Evolutionary conservation across 495 filamentous ascomycete species (phyloP).

Genomic region (Cercophora sp.): DNA sequence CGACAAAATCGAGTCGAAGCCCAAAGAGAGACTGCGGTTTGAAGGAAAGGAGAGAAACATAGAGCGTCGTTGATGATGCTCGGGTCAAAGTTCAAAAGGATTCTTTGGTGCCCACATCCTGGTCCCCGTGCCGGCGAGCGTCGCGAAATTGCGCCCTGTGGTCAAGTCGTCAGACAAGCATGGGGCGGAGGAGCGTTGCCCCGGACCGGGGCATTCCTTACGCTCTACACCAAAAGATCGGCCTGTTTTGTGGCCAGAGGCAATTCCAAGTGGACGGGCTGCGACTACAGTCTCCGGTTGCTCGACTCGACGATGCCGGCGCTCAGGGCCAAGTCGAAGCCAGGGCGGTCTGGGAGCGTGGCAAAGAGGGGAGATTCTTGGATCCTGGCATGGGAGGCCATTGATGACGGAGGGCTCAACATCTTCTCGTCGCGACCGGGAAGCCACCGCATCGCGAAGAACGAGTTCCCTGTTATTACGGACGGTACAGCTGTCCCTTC

Average conservation of each 20-base stretch:
- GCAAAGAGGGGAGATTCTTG: neutral
- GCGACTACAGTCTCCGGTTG: neutral
- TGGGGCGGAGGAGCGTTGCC: slow-evolving; percentile 1
- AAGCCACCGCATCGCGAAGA: neutral
- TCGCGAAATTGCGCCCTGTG: neutral
- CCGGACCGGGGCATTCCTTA: too few species aligned
- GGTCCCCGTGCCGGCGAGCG: neutral
- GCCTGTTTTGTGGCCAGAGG: slow-evolving; percentile 2
- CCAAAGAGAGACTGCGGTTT: neutral
- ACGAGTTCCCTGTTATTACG: neutral
- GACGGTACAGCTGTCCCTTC: slow-evolving; percentile 3
- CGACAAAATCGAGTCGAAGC: neutral
- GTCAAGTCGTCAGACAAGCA: slow-evolving; percentile 8
- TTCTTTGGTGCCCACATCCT: neutral
- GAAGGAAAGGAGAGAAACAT: neutral
- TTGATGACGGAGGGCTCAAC: slow-evolving; percentile 1
- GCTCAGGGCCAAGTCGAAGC: too few species aligned
- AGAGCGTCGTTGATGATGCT: neutral
- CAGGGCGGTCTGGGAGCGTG: too few species aligned
- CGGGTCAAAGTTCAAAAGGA: neutral
- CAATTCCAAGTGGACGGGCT: neutral
- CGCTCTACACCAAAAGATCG: neutral
- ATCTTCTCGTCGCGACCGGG: neutral
- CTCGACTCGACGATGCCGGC: neutral
- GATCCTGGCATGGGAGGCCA: neutral